A percentile compares a stretch with the other conserved stretches of the same genome.
Evolutionary conservation across 1,139 yeast genomes (phyloP).

Genomic region (Saccharomyces hybrid): DNA sequence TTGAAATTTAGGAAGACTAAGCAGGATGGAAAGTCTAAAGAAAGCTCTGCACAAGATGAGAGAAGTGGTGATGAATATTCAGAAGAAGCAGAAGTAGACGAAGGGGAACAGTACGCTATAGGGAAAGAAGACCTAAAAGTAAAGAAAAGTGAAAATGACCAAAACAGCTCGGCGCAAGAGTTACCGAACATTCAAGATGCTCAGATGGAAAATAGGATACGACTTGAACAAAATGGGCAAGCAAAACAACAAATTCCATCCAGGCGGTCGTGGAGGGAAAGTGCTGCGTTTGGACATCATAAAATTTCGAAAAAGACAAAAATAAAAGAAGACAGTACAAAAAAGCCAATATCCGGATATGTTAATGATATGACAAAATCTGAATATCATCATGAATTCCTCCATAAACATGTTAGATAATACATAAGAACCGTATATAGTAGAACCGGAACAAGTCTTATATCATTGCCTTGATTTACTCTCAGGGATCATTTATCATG

Average conservation of each 20-base stretch:
- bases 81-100: slow-evolving; percentile 17
- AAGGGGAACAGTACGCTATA: slow-evolving; percentile 10
- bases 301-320: slow-evolving; percentile 37
- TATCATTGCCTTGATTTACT: background rate
- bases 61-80: slow-evolving; percentile 11
- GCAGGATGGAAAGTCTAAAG: slow-evolving; percentile 5
- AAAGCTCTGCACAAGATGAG: slow-evolving; percentile 8
- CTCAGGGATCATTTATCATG: background rate
- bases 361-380: slow-evolving; percentile 64
- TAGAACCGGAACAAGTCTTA: background rate
- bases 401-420: slow-evolving; percentile 55
- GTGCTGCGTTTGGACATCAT: slow-evolving; percentile 37
- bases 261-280: slow-evolving; percentile 45
- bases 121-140: slow-evolving; percentile 16
- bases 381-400: slow-evolving; percentile 62
- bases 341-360: slow-evolving; percentile 30
- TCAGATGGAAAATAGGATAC: slow-evolving; percentile 33
- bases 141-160: slow-evolving; percentile 28
- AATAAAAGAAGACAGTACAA: slow-evolving; percentile 18
- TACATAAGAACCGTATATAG: background rate
- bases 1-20: slow-evolving; percentile 42
- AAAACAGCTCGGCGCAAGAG: slow-evolving; percentile 43
- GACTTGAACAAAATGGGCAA: slow-evolving; percentile 32
- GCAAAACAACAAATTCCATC: slow-evolving; percentile 39
- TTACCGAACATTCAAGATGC: slow-evolving; percentile 46